Base-by-base conservation (phyloP, 192 early-diverging fungal genomes). In the Lunasporangiospora selenospora region DNA sequence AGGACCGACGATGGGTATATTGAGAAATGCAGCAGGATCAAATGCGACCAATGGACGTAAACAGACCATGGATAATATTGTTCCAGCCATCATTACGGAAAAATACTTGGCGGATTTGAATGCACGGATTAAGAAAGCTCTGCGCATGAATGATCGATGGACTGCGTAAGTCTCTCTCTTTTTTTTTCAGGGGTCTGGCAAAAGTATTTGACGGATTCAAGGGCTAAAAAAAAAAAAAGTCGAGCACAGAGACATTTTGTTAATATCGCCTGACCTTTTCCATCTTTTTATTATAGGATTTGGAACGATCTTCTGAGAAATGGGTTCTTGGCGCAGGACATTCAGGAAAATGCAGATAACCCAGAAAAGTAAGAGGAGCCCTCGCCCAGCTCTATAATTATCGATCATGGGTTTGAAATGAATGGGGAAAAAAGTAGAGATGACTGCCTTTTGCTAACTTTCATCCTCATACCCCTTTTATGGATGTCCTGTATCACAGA, bases 251-350 rank as follows among this genome's bases (percentile, higher is more conserved):
- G 33, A 18, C 39, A 53, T 19, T 57, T 48, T 4, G 30, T 19
- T 3, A 3, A 3, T 47, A 15, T 21, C 6, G 3, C 11, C 24
- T 10, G 29, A 12, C 12, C 15, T 15, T 29, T 43, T 65, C n/a
- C 50, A 27, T 29, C 16, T 39, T 2, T 38, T 38, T 7, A 51
- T 9, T 44, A 29, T 53, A 89, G 88, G 1, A 88, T 93, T 36
- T 95, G 92, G 86, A 83, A 79, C 18, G 83, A 90, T 45, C 59
- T 93, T 6, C 75, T 94, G 7, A 75, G 75, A 41, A 83, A 86
- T n/a, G 96, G 95, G 6, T 92, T 92, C 58, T 85, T 92, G 53
- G 80, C 89, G 13, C 89, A 93, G 67, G 95, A 98, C 63, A 88
- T 95, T 27, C 78, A 94, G 24, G 79, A 75, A 9, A 94, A 89